Percentiles rank a stretch among this genome's conserved stretches.
Evolutionary conservation across 75 land plant species (phyloP).

Genomic region (Cunninghamia lanceolata): DNA sequence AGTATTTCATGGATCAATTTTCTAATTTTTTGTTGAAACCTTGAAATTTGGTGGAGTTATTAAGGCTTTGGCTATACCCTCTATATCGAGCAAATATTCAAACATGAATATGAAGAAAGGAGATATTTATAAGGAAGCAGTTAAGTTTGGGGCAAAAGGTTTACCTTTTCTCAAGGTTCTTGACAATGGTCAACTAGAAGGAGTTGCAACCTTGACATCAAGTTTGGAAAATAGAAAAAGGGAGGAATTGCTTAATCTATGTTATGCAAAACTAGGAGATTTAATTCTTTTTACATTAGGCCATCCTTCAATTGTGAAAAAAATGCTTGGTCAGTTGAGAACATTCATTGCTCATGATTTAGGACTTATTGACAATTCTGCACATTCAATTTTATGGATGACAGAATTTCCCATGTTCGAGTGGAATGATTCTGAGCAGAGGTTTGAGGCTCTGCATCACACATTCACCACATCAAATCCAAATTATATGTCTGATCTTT

Average conservation of each 20-base stretch:
- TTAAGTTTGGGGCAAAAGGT: constrained; percentile 85
- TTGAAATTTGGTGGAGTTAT: constrained; percentile 61
- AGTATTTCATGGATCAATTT: constrained; percentile 54
- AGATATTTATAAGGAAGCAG: constrained; percentile 77
- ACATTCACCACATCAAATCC: constrained; percentile 17
- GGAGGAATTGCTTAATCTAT: constrained; percentile 43
- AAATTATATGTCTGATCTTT: constrained; percentile 56
- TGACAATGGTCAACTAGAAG: constrained; percentile 71
- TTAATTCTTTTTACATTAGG: constrained; percentile 87
- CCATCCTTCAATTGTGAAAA: constrained; percentile 56
- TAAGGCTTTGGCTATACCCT: constrained; percentile 73
- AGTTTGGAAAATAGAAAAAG: constrained; percentile 41
- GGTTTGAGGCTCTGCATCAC: constrained; percentile 58
- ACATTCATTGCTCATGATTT: constrained; percentile 59
- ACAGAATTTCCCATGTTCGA: constrained; percentile 99
- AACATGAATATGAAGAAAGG: constrained; percentile 85
- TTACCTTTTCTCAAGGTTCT: constrained; percentile 81
- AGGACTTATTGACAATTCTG: constrained; percentile 61
- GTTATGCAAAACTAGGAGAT: constrained; percentile 72
- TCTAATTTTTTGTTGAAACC: constrained; percentile 69
- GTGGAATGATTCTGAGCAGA: constrained; percentile 71
- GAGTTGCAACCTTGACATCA: constrained; percentile 67
- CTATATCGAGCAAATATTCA: constrained; percentile 63
- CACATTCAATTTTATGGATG: constrained; percentile 86
- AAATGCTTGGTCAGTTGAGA: constrained; percentile 76